Base-by-base conservation (phyloP, 768 basidiomycete genomes). In the Boletus vermiculosoides region DNA sequence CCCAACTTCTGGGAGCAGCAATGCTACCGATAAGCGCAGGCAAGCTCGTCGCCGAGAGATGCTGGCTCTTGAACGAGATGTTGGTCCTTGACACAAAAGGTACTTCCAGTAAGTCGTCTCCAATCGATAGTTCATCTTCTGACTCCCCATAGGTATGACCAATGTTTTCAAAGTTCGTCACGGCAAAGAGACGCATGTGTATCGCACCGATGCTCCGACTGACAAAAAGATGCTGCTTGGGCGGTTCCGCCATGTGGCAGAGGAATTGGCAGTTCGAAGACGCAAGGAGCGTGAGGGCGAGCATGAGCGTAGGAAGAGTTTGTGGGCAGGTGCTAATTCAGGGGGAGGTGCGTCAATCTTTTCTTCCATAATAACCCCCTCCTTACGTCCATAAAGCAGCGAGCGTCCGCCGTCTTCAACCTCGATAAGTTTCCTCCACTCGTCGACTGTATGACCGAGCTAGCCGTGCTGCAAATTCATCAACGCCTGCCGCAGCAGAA, bases 111-210 rank as follows among this genome's bases (percentile, higher is more conserved):
- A 55, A 61, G 87, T 62, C 16, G n/a, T 15, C n/a, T 45, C 34
- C 54, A 18, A 23, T 50, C 6, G 5, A 8, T 13, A 1, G 44
- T 51, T 48, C 41, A 8, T 45, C 45, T 41, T 57, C 37, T 63
- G 42, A 61, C 45, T 28, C 34, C 50, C 39, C 51, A 18, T 49
- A 84, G 88, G 75, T 48, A 87, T 98, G 80, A 92, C 88, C n/a
- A 97, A 98, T 64, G 95, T 98, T 4, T 90, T 98, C 80, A 98
- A 98, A 77, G 85, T 99, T 60, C 81, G 90, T 59, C 86, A 94
- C 57, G 88, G 90, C 5, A 97, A 96, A 71, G 96, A 98, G 71
- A 91, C 91, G 1, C 88, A 94, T 67, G 94, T 99, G 8, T 98
- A 93, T 71, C 85, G 95, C 34, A 92, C 92, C 3, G 92, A 95